phyloP scores from a whole-genome alignment of 225 moss, liverwort and hornwort genomes.

The Pseudisothecium myosuroides region DNA sequence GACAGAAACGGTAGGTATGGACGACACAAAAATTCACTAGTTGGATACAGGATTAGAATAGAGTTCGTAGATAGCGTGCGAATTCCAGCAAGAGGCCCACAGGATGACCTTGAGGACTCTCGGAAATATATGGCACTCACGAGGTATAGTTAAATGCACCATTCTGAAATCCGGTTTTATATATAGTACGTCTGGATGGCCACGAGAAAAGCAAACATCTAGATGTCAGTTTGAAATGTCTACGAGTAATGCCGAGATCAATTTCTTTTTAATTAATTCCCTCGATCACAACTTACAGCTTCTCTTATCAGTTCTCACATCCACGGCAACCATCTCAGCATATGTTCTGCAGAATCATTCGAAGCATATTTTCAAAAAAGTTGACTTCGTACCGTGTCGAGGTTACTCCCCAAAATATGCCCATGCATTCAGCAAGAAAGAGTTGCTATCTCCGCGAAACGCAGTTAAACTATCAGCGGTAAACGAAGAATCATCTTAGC shows the following conservation, averaged over 20 bases:
- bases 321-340: background rate
- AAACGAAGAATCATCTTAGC: too few species aligned
- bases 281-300: background rate
- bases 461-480: background rate
- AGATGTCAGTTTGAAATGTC: background rate
- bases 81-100: too few species aligned
- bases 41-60: background rate
- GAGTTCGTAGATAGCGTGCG: too few species aligned
- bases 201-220: background rate
- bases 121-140: too few species aligned
- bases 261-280: background rate
- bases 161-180: background rate
- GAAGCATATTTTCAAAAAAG: too few species aligned
- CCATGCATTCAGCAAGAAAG: constrained; percentile 34
- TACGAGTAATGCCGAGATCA: background rate
- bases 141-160: too few species aligned
- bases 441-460: constrained; percentile 24
- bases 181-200: constrained; percentile 18
- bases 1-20: too few species aligned
- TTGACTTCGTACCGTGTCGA: too few species aligned
- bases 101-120: too few species aligned
- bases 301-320: background rate
- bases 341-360: background rate
- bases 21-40: background rate
- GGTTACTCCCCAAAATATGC: constrained; percentile 15